Base-by-base conservation (phyloP, 208 protist genomes). In the Endotrypanum monterogeii region DNA sequence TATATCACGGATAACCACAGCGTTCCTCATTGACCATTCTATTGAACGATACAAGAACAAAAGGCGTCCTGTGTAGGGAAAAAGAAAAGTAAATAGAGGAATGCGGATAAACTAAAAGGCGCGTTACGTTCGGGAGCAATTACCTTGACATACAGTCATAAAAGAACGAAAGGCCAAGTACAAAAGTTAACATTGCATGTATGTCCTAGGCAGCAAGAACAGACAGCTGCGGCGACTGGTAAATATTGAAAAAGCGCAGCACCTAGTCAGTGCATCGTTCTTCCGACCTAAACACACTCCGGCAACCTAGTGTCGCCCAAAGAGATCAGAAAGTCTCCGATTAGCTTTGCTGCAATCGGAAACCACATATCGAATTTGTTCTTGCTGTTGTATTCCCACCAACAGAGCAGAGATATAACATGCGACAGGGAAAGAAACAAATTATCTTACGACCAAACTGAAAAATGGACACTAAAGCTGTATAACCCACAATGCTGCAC, bases 1-100 rank as follows among this genome's bases (percentile, higher is more conserved):
- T 1, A 81, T 50, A 57, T 85, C 73, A 6, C 80, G 75, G 30
- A 85, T 78, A n/a, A 61, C 28, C 39, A 85, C 44, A 71, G 62
- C 46, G 5, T 51, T 52, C 20, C 39, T 77, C 73, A 78, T 73
- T 35, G 48, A 20, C 7, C 1, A 14, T 6, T 44, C 32, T 58
- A 32, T 12, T 55, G 14, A 11, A 3, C 7, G 9, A 44, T 41
- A 30, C 18, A 68, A n/a, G n/a, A 41, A 14, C 8, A 70, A 28
- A 6, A 54, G 4, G 37, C 65, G 11, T 60, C 11, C 28, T 74
- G 54, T 23, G 12, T 7, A 39, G 20, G 16, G 46, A 41, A n/a
- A 8, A 2, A 55, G 32, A 55, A 14, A 37, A 32, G 44, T 20
- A 14, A 11, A 37, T 54, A 28, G 1, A 25, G 16, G 35, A 6